These are phyloP conservation scores for Suillus plorans DNA, from an alignment of 768 basidiomycete genomes.

Conservation along the genomic window DNA sequence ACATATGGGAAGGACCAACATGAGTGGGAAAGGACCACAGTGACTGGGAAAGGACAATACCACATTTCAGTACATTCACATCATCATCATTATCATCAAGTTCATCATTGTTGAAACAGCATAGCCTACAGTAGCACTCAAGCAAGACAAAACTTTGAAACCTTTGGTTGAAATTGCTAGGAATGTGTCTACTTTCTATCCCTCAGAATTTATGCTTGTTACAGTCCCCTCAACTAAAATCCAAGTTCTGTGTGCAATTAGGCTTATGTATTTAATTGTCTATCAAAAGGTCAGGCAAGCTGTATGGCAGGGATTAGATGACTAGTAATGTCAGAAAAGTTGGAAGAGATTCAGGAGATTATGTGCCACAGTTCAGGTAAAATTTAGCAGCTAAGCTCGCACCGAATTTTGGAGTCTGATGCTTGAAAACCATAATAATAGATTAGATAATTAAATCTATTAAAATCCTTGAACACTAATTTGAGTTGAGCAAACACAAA, in stretches of 20 bases:
- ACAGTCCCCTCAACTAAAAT: not conserved
- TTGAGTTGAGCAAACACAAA: not conserved
- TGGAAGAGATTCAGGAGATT: no score
- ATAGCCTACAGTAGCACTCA: no score
- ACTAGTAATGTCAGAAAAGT: not conserved
- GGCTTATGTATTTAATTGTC: not conserved
- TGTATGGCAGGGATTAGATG: not conserved
- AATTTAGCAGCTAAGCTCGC: not conserved
- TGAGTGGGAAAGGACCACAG: not conserved
- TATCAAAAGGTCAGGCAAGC: not conserved
- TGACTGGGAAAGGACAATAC: no score
- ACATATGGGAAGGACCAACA: not conserved
- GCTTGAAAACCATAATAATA: not conserved
- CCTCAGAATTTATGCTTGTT: not conserved
- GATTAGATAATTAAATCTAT: not conserved
- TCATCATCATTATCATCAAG: no score
- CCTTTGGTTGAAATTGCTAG: not conserved
- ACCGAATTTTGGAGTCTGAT: no score
- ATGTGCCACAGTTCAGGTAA: not conserved
- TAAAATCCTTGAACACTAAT: not conserved
- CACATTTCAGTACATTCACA: no score
- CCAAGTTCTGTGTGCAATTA: not conserved
- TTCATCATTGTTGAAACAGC: no score
- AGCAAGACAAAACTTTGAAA: no score
- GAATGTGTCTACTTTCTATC: not conserved